Percentiles rank a stretch among this genome's conserved stretches.
Evolutionary conservation across 2,329 filamentous ascomycete genomes (phyloP).

Genomic region (Annulohypoxylon truncatum): DNA sequence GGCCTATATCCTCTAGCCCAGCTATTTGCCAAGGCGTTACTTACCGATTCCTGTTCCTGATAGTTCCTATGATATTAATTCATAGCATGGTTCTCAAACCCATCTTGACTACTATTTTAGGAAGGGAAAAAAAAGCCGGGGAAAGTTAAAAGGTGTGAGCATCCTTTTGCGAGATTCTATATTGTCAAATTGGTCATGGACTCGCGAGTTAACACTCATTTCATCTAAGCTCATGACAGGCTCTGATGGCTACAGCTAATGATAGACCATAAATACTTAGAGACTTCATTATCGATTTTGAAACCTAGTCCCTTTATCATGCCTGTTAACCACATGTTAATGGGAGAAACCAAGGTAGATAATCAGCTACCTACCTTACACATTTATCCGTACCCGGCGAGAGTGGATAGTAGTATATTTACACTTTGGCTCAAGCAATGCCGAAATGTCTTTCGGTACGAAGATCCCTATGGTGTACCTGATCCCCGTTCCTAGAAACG

Average conservation of each 20-base stretch:
- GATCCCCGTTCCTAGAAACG: constrained; percentile 25
- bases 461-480: constrained; percentile 14
- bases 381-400: constrained; percentile 38
- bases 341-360: constrained; percentile 14
- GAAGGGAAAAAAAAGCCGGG: not conserved
- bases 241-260: not conserved
- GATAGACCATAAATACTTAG: not conserved
- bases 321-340: not conserved
- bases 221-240: not conserved
- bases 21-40: not conserved
- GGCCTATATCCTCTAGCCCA: not conserved
- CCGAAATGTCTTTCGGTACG: constrained; percentile 26
- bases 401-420: constrained; percentile 35
- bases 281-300: not conserved
- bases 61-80: not conserved
- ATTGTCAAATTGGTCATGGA: not conserved
- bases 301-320: constrained; percentile 2
- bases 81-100: too few relatives aligned
- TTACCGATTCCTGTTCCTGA: not conserved
- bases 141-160: not conserved
- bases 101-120: too few relatives aligned
- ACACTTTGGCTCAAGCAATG: constrained; percentile 36
- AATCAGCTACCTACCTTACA: constrained; percentile 21
- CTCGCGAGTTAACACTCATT: not conserved
- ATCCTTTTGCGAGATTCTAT: not conserved